Evolutionary conservation across 2,329 filamentous ascomycete genomes (phyloP).

Genomic region (Orbilia javanica): DNA sequence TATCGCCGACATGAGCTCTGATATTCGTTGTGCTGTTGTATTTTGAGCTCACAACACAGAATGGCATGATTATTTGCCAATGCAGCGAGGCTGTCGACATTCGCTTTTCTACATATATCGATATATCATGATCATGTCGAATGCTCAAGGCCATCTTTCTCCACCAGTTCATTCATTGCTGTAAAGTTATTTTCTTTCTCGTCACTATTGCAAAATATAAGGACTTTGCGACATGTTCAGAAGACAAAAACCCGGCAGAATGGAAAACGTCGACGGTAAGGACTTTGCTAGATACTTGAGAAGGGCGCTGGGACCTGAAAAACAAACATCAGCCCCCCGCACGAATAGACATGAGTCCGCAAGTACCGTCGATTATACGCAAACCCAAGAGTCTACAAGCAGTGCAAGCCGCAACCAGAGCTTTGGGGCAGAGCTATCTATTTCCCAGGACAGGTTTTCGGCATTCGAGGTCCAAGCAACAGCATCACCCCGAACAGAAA

Average conservation of each 20-base stretch:
- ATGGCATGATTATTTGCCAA: background rate
- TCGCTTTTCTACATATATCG: background rate
- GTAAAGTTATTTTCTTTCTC: too few relatives aligned
- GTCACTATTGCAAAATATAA: too few relatives aligned
- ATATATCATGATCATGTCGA: too few relatives aligned
- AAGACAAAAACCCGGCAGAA: background rate
- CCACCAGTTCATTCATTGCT: too few relatives aligned
- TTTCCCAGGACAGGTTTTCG: background rate
- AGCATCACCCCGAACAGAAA: background rate
- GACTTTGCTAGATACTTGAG: background rate
- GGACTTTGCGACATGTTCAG: background rate
- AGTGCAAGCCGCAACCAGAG: background rate
- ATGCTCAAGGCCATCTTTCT: too few relatives aligned
- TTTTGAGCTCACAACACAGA: conserved; percentile 17
- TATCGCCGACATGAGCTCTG: background rate
- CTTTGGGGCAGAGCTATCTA: background rate
- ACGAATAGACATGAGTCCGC: background rate
- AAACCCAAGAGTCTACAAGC: background rate
- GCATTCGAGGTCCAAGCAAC: background rate
- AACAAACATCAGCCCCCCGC: background rate
- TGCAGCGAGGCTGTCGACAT: background rate
- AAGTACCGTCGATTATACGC: background rate
- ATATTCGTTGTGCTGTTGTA: conserved; percentile 4
- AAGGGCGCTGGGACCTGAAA: background rate
- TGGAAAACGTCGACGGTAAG: background rate